Conservation (phyloP, 768 basidiomycete genomes). For the Termitomyces sp. region DNA sequence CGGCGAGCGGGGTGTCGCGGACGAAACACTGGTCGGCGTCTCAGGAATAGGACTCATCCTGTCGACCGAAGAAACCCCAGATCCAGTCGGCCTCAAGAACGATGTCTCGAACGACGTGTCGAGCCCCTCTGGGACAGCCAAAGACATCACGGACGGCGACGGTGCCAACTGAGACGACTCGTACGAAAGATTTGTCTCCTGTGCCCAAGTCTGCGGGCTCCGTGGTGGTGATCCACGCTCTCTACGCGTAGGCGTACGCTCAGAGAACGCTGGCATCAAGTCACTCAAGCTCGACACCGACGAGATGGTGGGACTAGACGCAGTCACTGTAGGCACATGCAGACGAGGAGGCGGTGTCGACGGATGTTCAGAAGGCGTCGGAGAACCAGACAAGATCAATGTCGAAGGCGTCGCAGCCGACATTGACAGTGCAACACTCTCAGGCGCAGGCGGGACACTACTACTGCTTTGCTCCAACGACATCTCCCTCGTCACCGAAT, state of each 20-base stretch:
- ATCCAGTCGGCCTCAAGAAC: conserved; percentile 58
- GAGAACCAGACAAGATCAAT: conserved; percentile 14
- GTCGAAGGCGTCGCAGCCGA: conserved; percentile 18
- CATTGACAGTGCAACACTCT: conserved; percentile 8
- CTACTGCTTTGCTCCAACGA: conserved; percentile 10
- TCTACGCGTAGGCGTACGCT: conserved; percentile 19
- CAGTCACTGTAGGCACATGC: neutral
- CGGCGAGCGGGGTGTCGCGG: conserved; percentile 24
- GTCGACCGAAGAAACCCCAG: conserved; percentile 37
- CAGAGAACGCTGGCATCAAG: conserved; percentile 36
- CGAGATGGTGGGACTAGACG: conserved; percentile 17
- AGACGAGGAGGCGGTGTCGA: conserved; percentile 13
- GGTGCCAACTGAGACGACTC: conserved; percentile 73
- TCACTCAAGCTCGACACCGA: conserved; percentile 33
- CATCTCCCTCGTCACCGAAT: conserved; percentile 8
- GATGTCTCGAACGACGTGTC: conserved; percentile 75
- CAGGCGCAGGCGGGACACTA: conserved; percentile 8
- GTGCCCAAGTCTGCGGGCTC: conserved; percentile 46
- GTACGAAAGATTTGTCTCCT: conserved; percentile 63
- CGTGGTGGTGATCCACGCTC: conserved; percentile 28
- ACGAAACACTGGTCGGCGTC: conserved; percentile 25
- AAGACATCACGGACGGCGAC: conserved; percentile 55
- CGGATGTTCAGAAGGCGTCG: conserved; percentile 16
- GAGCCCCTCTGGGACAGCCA: conserved; percentile 51
- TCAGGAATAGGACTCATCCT: conserved; percentile 41